phyloP scores from a whole-genome alignment of 2,329 filamentous ascomycete species.

The Gyromitra esculenta region DNA sequence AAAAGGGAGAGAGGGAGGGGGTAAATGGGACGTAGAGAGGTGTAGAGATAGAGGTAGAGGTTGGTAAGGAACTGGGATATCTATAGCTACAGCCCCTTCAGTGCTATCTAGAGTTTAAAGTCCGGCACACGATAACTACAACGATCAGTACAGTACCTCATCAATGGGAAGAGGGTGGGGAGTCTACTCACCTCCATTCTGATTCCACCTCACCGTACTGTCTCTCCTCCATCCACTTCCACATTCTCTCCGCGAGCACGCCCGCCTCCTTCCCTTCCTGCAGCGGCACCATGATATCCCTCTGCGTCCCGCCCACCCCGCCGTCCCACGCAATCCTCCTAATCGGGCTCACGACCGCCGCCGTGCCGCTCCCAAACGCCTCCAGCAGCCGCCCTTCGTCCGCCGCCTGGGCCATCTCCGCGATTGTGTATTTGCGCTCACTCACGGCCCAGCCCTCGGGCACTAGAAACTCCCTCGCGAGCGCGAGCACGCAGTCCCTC shows the following conservation, averaged over 20 bases:
- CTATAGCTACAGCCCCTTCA: background rate
- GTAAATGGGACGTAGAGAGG: background rate
- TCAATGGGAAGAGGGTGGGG: background rate
- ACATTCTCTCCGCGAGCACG: slow-evolving; percentile 84
- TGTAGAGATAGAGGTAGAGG: background rate
- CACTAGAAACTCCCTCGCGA: slow-evolving; percentile 82
- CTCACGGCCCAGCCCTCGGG: slow-evolving; percentile 87
- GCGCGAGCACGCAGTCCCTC: slow-evolving; percentile 84
- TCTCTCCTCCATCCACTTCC: slow-evolving; percentile 94
- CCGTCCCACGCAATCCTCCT: slow-evolving; percentile 90
- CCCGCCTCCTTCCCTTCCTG: slow-evolving; percentile 84
- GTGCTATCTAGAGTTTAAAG: background rate
- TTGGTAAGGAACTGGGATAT: background rate
- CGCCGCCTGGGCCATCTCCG: slow-evolving; percentile 81
- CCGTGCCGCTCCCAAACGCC: slow-evolving; percentile 92
- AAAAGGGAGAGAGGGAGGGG: background rate
- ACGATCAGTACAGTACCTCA: background rate
- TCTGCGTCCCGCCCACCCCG: slow-evolving; percentile 55
- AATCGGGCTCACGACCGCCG: slow-evolving; percentile 91
- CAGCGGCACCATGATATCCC: slow-evolving; percentile 83
- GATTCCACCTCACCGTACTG: slow-evolving; percentile 95
- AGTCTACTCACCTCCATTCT: slow-evolving; percentile 77
- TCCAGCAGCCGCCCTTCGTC: slow-evolving; percentile 87
- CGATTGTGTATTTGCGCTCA: slow-evolving; percentile 93
- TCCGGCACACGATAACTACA: slow-evolving; percentile 31